These are phyloP conservation scores for Ajuga chamaepitys DNA, from an alignment of 257 asterid genomes.

Conservation along the genomic window DNA sequence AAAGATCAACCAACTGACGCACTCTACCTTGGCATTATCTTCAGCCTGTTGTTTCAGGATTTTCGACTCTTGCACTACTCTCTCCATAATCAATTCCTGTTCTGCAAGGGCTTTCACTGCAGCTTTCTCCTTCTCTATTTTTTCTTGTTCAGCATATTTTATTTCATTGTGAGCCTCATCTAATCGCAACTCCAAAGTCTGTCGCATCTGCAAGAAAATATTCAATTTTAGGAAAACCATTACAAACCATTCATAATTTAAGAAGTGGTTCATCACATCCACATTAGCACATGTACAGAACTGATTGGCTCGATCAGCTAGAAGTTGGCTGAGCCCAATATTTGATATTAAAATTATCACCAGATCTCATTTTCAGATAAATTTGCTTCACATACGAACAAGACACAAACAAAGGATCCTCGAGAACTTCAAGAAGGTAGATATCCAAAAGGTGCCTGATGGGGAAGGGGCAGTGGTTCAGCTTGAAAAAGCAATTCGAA, in stretches of 20 bases:
- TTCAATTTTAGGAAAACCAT: background rate
- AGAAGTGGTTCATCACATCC: background rate
- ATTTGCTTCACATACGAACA: background rate
- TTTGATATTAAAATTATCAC: background rate
- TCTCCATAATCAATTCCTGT: conserved; percentile 54
- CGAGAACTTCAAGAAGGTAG: background rate
- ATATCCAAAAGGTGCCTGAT: too few species aligned
- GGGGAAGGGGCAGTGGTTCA: background rate
- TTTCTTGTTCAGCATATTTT: conserved; percentile 47
- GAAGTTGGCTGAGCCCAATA: background rate
- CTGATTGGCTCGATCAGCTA: background rate
- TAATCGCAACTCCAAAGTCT: conserved; percentile 47
- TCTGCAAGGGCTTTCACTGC: conserved; percentile 42
- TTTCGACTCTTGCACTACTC: conserved; percentile 56
- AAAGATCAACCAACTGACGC: background rate
- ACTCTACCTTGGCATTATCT: conserved; percentile 66
- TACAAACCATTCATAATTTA: background rate
- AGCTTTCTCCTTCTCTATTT: conserved; percentile 36
- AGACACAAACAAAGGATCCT: background rate
- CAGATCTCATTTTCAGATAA: background rate
- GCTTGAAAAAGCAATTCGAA: background rate
- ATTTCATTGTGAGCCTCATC: conserved; percentile 50
- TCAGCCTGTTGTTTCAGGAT: conserved; percentile 64
- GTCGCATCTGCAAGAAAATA: conserved; percentile 54
- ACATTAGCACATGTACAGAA: background rate